A percentile compares a stretch with the other conserved stretches of the same genome.
phyloP scores from a whole-genome alignment of 257 asterid species.

The Capsicum chinense region DNA sequence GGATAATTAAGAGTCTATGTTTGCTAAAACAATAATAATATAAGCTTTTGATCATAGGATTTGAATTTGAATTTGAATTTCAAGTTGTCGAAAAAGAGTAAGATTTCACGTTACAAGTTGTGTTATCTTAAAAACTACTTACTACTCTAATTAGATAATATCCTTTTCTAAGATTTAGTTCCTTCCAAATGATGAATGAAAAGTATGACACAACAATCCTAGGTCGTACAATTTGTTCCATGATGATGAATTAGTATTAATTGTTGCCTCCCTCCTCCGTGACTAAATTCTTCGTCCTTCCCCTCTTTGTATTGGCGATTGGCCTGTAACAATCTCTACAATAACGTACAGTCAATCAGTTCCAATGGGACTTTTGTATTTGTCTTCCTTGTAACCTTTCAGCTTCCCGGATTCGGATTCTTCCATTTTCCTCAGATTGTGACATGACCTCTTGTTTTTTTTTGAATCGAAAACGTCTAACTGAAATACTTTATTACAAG shows the following conservation, averaged over 20 bases:
- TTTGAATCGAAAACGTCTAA: too few relatives aligned
- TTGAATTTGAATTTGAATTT: too few relatives aligned
- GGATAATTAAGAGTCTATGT: too few relatives aligned
- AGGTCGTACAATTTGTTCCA: background rate
- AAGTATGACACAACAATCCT: background rate
- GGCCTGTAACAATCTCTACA: background rate
- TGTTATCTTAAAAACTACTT: too few relatives aligned
- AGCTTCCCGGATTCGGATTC: background rate
- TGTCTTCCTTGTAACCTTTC: background rate
- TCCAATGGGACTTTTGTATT: background rate
- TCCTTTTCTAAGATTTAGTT: background rate
- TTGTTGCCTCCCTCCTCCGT: background rate
- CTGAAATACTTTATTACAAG: too few relatives aligned
- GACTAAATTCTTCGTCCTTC: background rate
- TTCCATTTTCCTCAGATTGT: background rate
- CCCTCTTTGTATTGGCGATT: background rate
- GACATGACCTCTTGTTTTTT: background rate
- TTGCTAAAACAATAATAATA: too few relatives aligned
- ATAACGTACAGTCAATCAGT: background rate
- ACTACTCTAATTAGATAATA: too few relatives aligned
- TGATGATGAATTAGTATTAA: background rate
- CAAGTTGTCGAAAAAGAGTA: too few relatives aligned
- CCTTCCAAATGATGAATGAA: background rate
- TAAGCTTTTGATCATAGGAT: too few relatives aligned
- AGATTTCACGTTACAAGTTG: too few relatives aligned